A percentile compares a stretch with the other conserved stretches of the same genome.
These are phyloP conservation scores for Alternaria brassicae DNA, from an alignment of 2,329 filamentous ascomycete genomes.

Conservation along the genomic window DNA sequence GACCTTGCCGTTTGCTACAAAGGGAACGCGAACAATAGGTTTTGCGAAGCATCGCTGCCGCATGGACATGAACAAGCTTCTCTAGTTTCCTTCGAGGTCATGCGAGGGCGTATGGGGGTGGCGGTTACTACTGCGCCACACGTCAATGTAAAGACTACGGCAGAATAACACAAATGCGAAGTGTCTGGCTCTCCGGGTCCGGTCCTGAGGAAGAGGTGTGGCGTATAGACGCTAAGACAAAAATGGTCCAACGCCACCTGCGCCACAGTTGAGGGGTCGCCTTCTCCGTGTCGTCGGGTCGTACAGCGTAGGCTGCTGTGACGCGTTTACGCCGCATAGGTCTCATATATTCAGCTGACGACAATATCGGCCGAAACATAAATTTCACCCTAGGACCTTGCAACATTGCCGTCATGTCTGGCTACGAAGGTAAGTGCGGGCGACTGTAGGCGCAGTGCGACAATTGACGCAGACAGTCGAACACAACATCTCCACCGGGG, in stretches of 20 bases:
- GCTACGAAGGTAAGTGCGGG: constrained; percentile 53
- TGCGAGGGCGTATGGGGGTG: not conserved
- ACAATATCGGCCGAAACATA: constrained; percentile 3
- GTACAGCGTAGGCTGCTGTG: constrained; percentile 19
- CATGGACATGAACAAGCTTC: constrained; percentile 1
- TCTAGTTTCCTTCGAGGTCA: not conserved
- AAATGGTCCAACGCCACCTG: not conserved
- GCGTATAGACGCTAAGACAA: not conserved
- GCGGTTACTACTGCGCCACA: not conserved
- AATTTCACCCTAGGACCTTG: constrained; percentile 21
- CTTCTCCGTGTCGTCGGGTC: not conserved
- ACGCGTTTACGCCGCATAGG: constrained; percentile 18
- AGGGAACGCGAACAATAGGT: not conserved
- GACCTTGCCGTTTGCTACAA: not conserved
- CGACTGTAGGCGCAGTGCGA: constrained; percentile 15
- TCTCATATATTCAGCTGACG: constrained; percentile 19
- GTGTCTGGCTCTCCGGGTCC: not conserved
- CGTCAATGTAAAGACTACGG: not conserved
- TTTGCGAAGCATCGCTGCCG: not conserved
- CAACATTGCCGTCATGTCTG: constrained; percentile 50
- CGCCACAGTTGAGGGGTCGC: constrained; percentile 14
- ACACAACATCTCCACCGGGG: constrained; percentile 55
- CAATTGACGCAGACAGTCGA: constrained; percentile 51
- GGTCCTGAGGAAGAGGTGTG: not conserved
- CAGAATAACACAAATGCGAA: not conserved